phyloP scores from a whole-genome alignment of 78 protist species.

The Dictyostelium brefeldianum region DNA sequence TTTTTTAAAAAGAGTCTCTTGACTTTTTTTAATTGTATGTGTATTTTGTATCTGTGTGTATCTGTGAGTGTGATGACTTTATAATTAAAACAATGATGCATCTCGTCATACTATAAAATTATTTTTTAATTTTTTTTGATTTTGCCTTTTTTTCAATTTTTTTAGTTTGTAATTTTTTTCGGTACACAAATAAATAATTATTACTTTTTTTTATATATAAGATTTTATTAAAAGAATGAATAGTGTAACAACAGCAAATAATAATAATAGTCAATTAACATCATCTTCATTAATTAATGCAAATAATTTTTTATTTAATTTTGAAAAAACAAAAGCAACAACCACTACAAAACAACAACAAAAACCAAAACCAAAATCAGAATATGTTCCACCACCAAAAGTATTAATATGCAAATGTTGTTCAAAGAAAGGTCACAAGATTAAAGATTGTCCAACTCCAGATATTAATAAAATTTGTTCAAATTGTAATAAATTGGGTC shows the following conservation, averaged over 20 bases:
- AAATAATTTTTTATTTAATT: constrained; percentile 36
- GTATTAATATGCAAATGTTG: constrained; percentile 15
- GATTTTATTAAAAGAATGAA: background rate
- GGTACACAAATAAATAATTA: background rate
- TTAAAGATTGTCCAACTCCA: constrained; percentile 51
- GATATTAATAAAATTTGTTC: constrained; percentile 46
- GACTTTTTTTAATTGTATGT: no score
- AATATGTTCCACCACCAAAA: background rate
- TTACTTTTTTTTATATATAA: background rate
- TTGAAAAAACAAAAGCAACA: background rate
- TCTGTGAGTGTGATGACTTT: no score
- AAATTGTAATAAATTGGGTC: constrained; percentile 40
- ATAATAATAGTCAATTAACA: constrained; percentile 14
- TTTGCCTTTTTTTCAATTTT: background rate
- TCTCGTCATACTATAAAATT: no score
- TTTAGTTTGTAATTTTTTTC: background rate
- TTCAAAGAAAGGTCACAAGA: constrained; percentile 26
- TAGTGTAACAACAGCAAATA: background rate
- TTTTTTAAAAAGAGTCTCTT: no score
- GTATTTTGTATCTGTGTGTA: no score
- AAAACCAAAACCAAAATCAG: constrained; percentile 1
- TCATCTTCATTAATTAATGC: constrained; percentile 24
- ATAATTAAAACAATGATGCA: no score
- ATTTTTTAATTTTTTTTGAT: background rate
- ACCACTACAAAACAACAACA: background rate